phyloP scores from a whole-genome alignment of 176 grass and related monocot species.

The Oryza officinalis region DNA sequence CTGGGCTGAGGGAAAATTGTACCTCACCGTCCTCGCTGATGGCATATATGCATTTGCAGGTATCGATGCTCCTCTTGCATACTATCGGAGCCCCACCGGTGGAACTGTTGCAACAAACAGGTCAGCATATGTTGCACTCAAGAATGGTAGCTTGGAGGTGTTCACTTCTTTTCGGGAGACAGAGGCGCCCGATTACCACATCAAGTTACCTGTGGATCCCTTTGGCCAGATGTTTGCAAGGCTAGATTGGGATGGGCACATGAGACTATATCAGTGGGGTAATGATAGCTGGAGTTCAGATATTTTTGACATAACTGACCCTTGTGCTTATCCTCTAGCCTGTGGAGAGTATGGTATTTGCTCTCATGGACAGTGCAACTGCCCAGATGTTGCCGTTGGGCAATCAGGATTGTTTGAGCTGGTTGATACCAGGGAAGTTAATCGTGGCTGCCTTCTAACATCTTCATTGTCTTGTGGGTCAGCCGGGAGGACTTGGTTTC shows the following conservation, averaged over 20 bases:
- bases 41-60: constrained; percentile 40
- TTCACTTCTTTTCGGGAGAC: constrained; percentile 14
- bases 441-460: constrained; percentile 12
- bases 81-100: constrained; percentile 17
- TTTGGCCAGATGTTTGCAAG: constrained; percentile 38
- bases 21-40: constrained; percentile 3
- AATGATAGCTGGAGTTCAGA: neutral
- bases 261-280: constrained; percentile 26
- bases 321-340: constrained; percentile 48
- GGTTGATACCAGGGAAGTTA: constrained; percentile 20
- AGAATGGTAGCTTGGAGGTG: constrained; percentile 35
- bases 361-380: constrained; percentile 39
- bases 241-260: constrained; percentile 50
- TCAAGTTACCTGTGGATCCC: neutral
- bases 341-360: constrained; percentile 60
- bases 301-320: constrained; percentile 25
- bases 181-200: constrained; percentile 13
- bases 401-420: constrained; percentile 21
- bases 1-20: constrained; percentile 28
- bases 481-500: neutral
- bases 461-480: constrained; percentile 38
- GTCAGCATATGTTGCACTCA: constrained; percentile 22
- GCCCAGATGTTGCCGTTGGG: constrained; percentile 13
- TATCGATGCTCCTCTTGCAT: constrained; percentile 25
- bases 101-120: neutral